Base-by-base conservation (phyloP, 345 rosid species). In the Toxicodendron radicans region DNA sequence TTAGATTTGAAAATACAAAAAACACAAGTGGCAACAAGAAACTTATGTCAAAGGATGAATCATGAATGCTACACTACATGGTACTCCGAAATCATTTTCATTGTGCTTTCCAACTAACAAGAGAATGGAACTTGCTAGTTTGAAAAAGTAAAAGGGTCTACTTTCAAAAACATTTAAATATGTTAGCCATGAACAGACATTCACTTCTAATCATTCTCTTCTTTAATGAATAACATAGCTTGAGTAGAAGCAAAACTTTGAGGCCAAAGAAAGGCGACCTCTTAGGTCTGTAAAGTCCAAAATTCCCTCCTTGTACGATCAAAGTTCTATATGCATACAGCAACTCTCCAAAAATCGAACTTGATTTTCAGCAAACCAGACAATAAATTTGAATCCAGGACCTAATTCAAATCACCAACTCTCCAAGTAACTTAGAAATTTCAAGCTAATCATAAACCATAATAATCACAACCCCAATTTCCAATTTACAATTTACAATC, bases 341-440 rank as follows among this genome's bases (percentile, higher is more conserved):
- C 48, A 3, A n/a, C 17, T 16, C 73, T 41, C 51, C 27, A 13
- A 52, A 68, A 52, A 53, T 54, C 2, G 46, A 68, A 53, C 45
- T 70, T 21, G 73, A 56, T 13, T 56, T n/a, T 46, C 23, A 58
- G 10, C 24, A 48, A 70, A 10, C 41, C 10, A 58, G 16, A 57
- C 16, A 24, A 21, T 33, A 38, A 5, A 20, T 54, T 7, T n/a
- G 51, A 54, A 20, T 13, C 8, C 0, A 48, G 8, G 24, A 54
- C 72, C 43, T n/a, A 52, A 68, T 38, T 52, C 17, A 53, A 68
- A 68, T 68, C 24, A 7, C 41, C 43, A 64, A 64, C 68, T 41
- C 52, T 41, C 24, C 20, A 48, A 24, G 70, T 12, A 66, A 16
- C 14, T 0, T 9, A 12, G 10, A 35, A 69, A 69, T 12, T 2